A percentile compares a stretch with the other conserved stretches of the same genome.
Conservation (phyloP, 768 basidiomycete genomes). For the Tulasnella sp. region DNA sequence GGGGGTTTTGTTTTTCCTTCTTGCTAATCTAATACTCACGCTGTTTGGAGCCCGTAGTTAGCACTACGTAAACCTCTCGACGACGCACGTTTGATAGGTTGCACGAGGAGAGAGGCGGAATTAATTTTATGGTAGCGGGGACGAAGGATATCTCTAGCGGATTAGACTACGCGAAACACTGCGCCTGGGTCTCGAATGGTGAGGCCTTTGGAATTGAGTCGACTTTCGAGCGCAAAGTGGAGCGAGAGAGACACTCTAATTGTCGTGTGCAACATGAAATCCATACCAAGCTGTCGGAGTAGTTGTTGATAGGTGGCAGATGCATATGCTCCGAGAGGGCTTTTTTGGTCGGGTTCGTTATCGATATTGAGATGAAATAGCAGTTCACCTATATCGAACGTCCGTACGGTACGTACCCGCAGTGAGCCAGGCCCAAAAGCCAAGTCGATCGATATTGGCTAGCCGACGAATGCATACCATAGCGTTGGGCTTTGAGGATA, state of each 20-base stretch:
- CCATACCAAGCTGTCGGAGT: background rate
- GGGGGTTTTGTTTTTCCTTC: background rate
- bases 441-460: background rate
- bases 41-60: background rate
- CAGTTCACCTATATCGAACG: background rate
- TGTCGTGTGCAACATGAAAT: background rate
- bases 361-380: background rate
- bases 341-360: background rate
- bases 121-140: background rate
- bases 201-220: background rate
- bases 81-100: background rate
- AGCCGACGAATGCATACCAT: background rate
- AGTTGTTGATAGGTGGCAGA: background rate
- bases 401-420: background rate
- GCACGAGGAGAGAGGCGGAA: background rate
- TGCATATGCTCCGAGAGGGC: too few species aligned
- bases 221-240: background rate
- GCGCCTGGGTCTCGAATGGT: background rate
- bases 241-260: background rate
- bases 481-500: background rate
- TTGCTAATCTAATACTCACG: background rate
- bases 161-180: background rate
- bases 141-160: background rate
- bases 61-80: background rate
- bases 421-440: too few species aligned